These are phyloP conservation scores for Backusella westeae DNA, from an alignment of 192 early-diverging fungal species.

Conservation along the genomic window DNA sequence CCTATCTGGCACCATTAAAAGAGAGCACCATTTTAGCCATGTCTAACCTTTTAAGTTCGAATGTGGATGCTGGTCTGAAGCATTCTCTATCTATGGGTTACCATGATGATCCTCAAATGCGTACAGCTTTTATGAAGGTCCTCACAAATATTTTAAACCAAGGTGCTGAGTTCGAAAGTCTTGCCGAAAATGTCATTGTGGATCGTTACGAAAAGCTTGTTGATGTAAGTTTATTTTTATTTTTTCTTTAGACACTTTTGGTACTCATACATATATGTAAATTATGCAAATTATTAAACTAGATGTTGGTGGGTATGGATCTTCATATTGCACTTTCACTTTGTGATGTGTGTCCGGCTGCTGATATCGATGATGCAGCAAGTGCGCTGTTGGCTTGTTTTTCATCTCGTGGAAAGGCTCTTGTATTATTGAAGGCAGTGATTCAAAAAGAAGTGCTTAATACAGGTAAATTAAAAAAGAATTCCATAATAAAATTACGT, in stretches of 20 bases:
- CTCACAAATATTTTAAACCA: slow-evolving; percentile 87
- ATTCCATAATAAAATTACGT: too few relatives aligned
- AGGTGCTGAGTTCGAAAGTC: slow-evolving; percentile 82
- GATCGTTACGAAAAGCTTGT: slow-evolving; percentile 80
- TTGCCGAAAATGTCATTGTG: slow-evolving; percentile 72
- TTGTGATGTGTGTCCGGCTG: slow-evolving; percentile 80
- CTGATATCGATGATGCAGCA: slow-evolving; percentile 89
- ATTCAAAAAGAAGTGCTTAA: slow-evolving; percentile 84
- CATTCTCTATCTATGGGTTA: slow-evolving; percentile 88
- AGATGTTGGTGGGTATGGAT: slow-evolving; percentile 65
- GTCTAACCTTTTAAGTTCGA: slow-evolving; percentile 87
- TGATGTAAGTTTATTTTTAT: slow-evolving; percentile 46
- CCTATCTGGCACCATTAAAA: slow-evolving; percentile 67
- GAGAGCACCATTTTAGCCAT: slow-evolving; percentile 87
- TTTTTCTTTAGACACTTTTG: not conserved
- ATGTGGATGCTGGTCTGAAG: slow-evolving; percentile 90
- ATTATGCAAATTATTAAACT: not conserved
- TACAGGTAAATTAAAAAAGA: slow-evolving; percentile 52
- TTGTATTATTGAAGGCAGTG: slow-evolving; percentile 75
- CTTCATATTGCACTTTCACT: slow-evolving; percentile 79
- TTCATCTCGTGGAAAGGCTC: slow-evolving; percentile 67
- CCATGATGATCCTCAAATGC: slow-evolving; percentile 85
- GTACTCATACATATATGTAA: too few relatives aligned
- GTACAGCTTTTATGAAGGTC: slow-evolving; percentile 91
- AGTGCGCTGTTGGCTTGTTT: slow-evolving; percentile 76